Evolutionary conservation across 1,284 basidiomycete species (phyloP).

Genomic region (Trametes pubescens): DNA sequence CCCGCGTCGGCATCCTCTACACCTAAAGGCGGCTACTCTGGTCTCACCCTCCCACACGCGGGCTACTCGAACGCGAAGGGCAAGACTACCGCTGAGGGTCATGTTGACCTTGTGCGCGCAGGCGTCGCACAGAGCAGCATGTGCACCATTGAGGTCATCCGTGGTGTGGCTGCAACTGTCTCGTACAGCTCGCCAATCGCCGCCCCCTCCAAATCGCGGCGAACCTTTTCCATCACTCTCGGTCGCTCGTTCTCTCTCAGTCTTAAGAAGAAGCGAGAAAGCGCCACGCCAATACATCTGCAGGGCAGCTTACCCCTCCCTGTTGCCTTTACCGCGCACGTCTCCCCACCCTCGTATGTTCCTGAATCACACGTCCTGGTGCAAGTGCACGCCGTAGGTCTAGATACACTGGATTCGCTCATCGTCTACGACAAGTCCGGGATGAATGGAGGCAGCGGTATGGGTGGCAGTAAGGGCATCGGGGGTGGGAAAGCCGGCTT

Average conservation of each 20-base stretch:
- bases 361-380: constrained; percentile 75
- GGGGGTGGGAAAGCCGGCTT: constrained; percentile 57
- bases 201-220: constrained; percentile 22
- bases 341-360: constrained; percentile 78
- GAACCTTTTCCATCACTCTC: constrained; percentile 33
- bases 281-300: constrained; percentile 52
- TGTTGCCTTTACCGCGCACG: constrained; percentile 60
- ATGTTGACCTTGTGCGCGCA: constrained; percentile 74
- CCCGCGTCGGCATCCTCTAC: constrained; percentile 29
- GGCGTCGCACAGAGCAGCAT: constrained; percentile 86
- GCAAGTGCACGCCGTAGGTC: constrained; percentile 85
- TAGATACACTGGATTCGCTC: constrained; percentile 77
- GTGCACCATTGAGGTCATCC: constrained; percentile 84
- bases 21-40: constrained; percentile 60
- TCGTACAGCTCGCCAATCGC: constrained; percentile 21
- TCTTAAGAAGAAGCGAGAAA: constrained; percentile 37
- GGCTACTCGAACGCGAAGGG: constrained; percentile 50
- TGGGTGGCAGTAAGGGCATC: constrained; percentile 42
- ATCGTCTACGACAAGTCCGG: constrained; percentile 58
- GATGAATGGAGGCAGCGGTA: constrained; percentile 22
- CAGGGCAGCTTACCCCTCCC: constrained; percentile 58
- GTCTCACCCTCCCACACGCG: constrained; percentile 74
- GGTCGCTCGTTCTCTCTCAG: constrained; percentile 32
- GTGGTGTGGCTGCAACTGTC: constrained; percentile 54
- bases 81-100: constrained; percentile 49